Percentiles rank a stretch among this genome's conserved stretches.
These are phyloP conservation scores for Pyronema omphalodes DNA, from an alignment of 495 filamentous ascomycete genomes.

Conservation along the genomic window DNA sequence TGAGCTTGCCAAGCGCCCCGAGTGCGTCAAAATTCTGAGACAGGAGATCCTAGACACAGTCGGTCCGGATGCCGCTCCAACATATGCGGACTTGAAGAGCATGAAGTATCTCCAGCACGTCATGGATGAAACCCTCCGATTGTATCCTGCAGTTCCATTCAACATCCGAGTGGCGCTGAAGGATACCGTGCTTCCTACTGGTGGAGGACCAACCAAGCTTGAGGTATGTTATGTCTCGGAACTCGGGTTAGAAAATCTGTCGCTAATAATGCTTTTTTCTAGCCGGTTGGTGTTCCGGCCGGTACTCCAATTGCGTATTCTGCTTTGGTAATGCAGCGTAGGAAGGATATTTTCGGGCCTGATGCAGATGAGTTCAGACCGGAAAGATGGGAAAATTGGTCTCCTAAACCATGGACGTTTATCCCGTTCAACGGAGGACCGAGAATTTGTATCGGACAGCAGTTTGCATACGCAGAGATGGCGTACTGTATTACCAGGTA, in stretches of 20 bases:
- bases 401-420: conserved; percentile 26
- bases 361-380: conserved; percentile 27
- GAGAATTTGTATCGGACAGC: conserved; percentile 42
- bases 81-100: conserved; percentile 49
- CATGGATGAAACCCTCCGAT: conserved; percentile 54
- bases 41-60: conserved; percentile 49
- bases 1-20: conserved; percentile 52
- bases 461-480: conserved; percentile 45
- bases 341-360: conserved; percentile 30
- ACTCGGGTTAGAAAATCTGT: neutral
- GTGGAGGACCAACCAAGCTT: conserved; percentile 50
- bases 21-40: conserved; percentile 46
- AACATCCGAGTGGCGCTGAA: conserved; percentile 58
- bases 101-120: conserved; percentile 61
- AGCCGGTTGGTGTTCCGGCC: conserved; percentile 20
- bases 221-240: conserved; percentile 6
- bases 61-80: conserved; percentile 38
- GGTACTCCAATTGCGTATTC: conserved; percentile 46
- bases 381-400: conserved; percentile 28
- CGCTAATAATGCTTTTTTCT: conserved; percentile 3
- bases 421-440: conserved; percentile 47
- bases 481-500: conserved; percentile 34
- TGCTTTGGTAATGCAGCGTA: conserved; percentile 58
- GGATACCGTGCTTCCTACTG: conserved; percentile 61
- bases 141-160: conserved; percentile 41